These are phyloP conservation scores for Solanum bukasovii DNA, from an alignment of 257 asterid species.

Conservation along the genomic window DNA sequence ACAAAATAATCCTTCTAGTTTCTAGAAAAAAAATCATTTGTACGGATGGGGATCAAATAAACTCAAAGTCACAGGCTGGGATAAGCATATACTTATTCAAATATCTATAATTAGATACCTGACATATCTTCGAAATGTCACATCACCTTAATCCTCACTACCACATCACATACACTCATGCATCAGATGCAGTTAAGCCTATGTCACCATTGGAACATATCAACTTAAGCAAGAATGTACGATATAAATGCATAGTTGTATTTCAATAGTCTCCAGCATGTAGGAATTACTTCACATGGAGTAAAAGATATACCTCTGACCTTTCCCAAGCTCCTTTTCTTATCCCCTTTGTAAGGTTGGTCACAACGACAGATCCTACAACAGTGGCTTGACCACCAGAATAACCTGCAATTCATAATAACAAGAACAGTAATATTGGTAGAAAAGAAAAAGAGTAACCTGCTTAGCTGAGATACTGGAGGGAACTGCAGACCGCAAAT, in stretches of 20 bases:
- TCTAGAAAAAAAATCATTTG: not conserved
- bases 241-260: not conserved
- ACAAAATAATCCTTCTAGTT: not conserved
- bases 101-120: not conserved
- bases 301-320: constrained; percentile 55
- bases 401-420: constrained; percentile 34
- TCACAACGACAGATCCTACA: constrained; percentile 67
- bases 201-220: not conserved
- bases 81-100: not conserved
- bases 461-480: not conserved
- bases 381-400: constrained; percentile 73
- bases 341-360: constrained; percentile 58
- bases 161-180: not conserved
- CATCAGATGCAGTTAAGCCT: not conserved
- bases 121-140: not conserved
- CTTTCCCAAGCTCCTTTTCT: constrained; percentile 75
- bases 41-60: not conserved
- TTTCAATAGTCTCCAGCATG: not conserved
- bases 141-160: not conserved
- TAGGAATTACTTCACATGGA: not conserved
- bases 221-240: not conserved
- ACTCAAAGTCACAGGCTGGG: not conserved
- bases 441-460: not conserved
- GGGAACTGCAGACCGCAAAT: not conserved
- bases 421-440: not conserved